These are phyloP conservation scores for baker's yeast (Saccharomyces cerevisiae) DNA, from an alignment of 805 yeast genomes.

Conservation along the genomic window DNA sequence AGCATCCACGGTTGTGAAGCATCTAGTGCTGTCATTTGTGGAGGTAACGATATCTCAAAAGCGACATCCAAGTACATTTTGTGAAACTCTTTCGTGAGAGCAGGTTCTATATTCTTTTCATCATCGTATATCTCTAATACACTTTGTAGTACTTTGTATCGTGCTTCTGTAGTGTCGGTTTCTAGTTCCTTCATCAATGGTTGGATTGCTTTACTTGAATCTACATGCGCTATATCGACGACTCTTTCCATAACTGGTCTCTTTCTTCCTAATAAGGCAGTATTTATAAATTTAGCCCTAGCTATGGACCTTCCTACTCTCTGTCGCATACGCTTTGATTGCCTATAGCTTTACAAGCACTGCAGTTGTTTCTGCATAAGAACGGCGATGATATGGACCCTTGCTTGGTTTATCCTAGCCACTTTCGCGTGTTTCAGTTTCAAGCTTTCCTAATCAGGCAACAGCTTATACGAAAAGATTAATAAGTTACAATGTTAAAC, in stretches of 20 bases:
- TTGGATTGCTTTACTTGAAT: conserved; percentile 11
- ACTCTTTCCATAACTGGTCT: conserved; percentile 10
- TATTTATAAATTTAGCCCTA: conserved; percentile 9
- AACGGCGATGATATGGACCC: not conserved
- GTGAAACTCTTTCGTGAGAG: conserved; percentile 33
- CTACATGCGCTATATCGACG: conserved; percentile 2
- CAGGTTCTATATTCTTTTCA: conserved; percentile 2
- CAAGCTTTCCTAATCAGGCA: not conserved
- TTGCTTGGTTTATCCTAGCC: not conserved
- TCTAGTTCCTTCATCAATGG: conserved; percentile 17
- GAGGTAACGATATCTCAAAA: conserved; percentile 41
- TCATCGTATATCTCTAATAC: conserved; percentile 11
- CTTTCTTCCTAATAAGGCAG: conserved; percentile 19
- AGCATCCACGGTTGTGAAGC: conserved; percentile 90
- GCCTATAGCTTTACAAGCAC: not conserved
- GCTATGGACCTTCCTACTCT: not conserved
- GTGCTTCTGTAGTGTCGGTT: conserved; percentile 26
- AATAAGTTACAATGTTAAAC: not conserved
- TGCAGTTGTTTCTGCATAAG: not conserved
- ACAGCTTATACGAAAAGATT: not conserved
- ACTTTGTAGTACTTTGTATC: conserved; percentile 17
- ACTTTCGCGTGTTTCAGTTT: not conserved
- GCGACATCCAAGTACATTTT: conserved; percentile 35
- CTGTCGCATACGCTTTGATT: not conserved
- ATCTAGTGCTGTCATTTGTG: conserved; percentile 50